phyloP scores from a whole-genome alignment of 768 basidiomycete species.

The Termitomyces sp. region DNA sequence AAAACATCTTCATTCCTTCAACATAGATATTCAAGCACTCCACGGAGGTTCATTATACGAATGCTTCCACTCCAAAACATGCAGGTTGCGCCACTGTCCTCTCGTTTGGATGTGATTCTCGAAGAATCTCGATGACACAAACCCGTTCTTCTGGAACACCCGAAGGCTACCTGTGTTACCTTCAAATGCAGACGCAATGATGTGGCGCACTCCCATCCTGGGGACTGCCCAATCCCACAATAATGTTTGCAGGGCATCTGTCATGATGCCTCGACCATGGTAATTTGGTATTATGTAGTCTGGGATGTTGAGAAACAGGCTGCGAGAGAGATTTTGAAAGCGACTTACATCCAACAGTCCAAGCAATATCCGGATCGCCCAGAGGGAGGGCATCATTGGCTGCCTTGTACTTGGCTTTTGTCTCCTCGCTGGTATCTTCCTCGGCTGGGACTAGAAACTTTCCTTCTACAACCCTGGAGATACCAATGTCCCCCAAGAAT shows the following conservation, averaged over 20 bases:
- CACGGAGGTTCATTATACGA: not conserved
- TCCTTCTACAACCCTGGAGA: constrained; percentile 30
- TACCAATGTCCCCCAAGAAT: constrained; percentile 46
- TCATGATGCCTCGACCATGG: constrained; percentile 73
- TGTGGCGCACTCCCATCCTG: constrained; percentile 51
- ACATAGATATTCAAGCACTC: not conserved
- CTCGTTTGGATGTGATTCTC: constrained; percentile 34
- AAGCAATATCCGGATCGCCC: constrained; percentile 57
- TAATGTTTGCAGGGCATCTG: constrained; percentile 53
- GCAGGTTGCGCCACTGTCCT: constrained; percentile 33
- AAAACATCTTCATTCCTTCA: not conserved
- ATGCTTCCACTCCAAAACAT: constrained; percentile 33
- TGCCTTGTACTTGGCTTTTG: constrained; percentile 30
- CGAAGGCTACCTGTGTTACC: constrained; percentile 60
- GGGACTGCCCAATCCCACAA: constrained; percentile 61
- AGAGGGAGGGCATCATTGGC: constrained; percentile 37
- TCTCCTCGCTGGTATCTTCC: constrained; percentile 30
- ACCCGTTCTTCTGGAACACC: constrained; percentile 70
- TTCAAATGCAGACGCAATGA: constrained; percentile 41
- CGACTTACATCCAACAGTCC: constrained; percentile 57
- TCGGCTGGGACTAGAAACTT: constrained; percentile 11
- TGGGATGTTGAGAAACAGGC: constrained; percentile 20
- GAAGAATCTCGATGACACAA: constrained; percentile 36
- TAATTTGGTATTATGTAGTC: constrained; percentile 60
- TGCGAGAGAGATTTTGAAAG: not conserved